Percentiles rank a stretch among this genome's conserved stretches.
These are phyloP conservation scores for Urostyla sp. DNA, from an alignment of 73 alveolate species.

Conservation along the genomic window DNA sequence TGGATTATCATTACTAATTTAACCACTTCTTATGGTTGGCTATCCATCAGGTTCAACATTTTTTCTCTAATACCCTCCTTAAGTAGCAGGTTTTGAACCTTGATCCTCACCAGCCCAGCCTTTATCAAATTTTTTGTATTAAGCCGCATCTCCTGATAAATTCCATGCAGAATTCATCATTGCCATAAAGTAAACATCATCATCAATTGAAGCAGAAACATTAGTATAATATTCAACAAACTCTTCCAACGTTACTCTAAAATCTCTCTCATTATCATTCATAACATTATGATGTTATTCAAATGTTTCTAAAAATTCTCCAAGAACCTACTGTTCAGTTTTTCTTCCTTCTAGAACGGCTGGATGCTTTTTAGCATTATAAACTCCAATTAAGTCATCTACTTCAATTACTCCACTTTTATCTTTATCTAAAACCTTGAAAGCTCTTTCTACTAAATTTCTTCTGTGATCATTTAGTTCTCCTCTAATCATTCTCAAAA, in stretches of 20 bases:
- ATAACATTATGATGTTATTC: slow-evolving; percentile 80
- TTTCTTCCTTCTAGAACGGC: slow-evolving; percentile 74
- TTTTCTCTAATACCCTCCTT: slow-evolving; percentile 38
- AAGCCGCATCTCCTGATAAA: slow-evolving; percentile 62
- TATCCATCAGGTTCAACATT: slow-evolving; percentile 51
- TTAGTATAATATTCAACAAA: slow-evolving; percentile 80
- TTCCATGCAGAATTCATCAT: slow-evolving; percentile 92
- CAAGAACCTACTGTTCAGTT: slow-evolving; percentile 83
- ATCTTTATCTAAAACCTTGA: slow-evolving; percentile 60
- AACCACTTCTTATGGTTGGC: slow-evolving; percentile 65
- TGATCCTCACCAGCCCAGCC: slow-evolving; percentile 65
- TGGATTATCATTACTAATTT: slow-evolving; percentile 64
- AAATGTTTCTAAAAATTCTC: slow-evolving; percentile 89
- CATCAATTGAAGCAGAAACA: slow-evolving; percentile 81
- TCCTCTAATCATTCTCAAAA: slow-evolving; percentile 82
- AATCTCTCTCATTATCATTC: slow-evolving; percentile 72
- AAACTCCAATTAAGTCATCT: slow-evolving; percentile 58
- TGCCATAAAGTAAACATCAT: slow-evolving; percentile 75
- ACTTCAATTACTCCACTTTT: slow-evolving; percentile 63
- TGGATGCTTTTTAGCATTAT: slow-evolving; percentile 74
- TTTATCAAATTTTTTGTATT: slow-evolving; percentile 20
- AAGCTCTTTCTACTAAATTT: slow-evolving; percentile 72
- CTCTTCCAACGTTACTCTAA: slow-evolving; percentile 77
- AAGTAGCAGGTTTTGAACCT: slow-evolving; percentile 3
- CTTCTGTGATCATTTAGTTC: slow-evolving; percentile 79